Evolutionary conservation across 805 yeast species (phyloP), one percentile per base, ranked within the genome.

Genomic region (Zygoascus flipseniorum): DNA sequence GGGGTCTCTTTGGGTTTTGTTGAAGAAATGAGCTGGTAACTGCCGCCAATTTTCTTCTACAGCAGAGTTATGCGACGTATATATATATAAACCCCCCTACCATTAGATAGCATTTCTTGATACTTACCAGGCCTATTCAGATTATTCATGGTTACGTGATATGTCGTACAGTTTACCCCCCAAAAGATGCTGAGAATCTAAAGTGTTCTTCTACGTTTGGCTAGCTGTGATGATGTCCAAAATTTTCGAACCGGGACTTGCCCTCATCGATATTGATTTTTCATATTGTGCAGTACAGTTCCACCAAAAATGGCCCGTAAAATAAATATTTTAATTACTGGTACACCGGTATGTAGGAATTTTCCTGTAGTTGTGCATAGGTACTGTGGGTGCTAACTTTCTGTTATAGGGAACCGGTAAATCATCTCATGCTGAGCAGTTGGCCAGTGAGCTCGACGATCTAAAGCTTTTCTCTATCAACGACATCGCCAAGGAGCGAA

Each of bases 241-340:
- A 28, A 28, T 23, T 44, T 44, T 44, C 20, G 47, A 20, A 23
- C 28, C 20, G 45, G 20, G 45, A 20, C 45, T 18, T 10, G 32
- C 48, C 32, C n/a, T 19, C 28, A 45, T 18, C 28, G 18, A 26
- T 31, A 14, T 19, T 47, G 50, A 44, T 16, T 23, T 23, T 23
- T 23, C 28, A 23, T 23, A 23, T 23, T 23, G 28, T 6, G 8
- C 18, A 47, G n/a, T n/a, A n/a, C n/a, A n/a, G n/a, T 16, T 32
- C 31, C 43, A 3, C 3, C 16, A 8, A 49, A 8, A 23, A 54
- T 52, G 56, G 48, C 44, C 11, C 53, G 69, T 10, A 52, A 57
- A 43, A 63, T 97, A 8, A 93, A 93, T 67, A 82, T 93, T 43
- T 79, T 93, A 42, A 79, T 93, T 47, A 93, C 98, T 2, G 99